These are phyloP conservation scores for Trichophyton simii DNA, from an alignment of 2,329 filamentous ascomycete species.

Conservation along the genomic window DNA sequence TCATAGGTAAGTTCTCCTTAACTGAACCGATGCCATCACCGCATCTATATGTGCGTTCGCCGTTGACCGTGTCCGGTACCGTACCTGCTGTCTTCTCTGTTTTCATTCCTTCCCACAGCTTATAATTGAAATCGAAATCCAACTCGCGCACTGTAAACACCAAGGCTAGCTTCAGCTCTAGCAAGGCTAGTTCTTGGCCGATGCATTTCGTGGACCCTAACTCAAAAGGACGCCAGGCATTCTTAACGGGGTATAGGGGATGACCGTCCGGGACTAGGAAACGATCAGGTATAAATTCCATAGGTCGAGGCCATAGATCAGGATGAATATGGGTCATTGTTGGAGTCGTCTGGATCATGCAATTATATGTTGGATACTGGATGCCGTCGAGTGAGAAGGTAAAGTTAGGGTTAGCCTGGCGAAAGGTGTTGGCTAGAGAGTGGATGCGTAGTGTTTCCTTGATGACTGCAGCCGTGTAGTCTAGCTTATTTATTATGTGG, in stretches of 20 bases:
- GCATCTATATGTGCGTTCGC: not conserved
- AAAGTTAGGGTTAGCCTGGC: not conserved
- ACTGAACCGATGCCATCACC: not conserved
- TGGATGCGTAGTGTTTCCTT: constrained; percentile 44
- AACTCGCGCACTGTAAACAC: constrained; percentile 17
- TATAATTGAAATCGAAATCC: constrained; percentile 32
- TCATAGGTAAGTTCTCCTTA: not conserved
- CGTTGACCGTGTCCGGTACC: not conserved
- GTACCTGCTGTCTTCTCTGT: not conserved
- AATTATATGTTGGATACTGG: not conserved
- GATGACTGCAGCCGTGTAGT: constrained; percentile 42
- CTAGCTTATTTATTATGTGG: constrained; percentile 36
- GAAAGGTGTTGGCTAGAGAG: constrained; percentile 26
- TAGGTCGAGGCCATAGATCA: constrained; percentile 5
- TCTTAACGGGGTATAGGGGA: constrained; percentile 17
- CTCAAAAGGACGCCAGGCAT: constrained; percentile 40
- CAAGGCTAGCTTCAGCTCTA: constrained; percentile 27
- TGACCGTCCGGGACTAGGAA: constrained; percentile 20
- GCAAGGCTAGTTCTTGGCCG: constrained; percentile 38
- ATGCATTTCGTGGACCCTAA: constrained; percentile 39
- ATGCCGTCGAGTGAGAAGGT: not conserved
- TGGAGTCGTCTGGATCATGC: not conserved
- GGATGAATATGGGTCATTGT: constrained; percentile 8
- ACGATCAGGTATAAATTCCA: constrained; percentile 27
- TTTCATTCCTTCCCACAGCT: not conserved